Conservation (phyloP, 345 rosid genomes). For the Gossypium stocksii region DNA sequence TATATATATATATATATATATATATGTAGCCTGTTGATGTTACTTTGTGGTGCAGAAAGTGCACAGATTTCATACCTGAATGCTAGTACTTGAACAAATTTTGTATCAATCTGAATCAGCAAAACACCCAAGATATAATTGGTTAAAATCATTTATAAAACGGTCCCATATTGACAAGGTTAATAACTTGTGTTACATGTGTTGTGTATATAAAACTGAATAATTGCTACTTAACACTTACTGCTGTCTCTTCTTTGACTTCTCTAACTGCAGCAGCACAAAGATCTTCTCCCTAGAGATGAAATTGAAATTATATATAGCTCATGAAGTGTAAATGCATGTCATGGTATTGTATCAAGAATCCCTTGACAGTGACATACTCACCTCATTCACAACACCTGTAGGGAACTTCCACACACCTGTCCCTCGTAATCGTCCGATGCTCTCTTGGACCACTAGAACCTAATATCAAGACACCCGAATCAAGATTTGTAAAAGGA, state of each 20-base stretch:
- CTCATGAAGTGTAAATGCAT: background rate
- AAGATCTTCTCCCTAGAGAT: slow-evolving; percentile 76
- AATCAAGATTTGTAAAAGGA: background rate
- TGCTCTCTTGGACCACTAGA: slow-evolving; percentile 78
- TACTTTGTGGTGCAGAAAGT: background rate
- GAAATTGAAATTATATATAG: background rate
- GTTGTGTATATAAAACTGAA: background rate
- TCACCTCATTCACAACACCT: slow-evolving; percentile 74
- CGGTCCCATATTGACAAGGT: background rate
- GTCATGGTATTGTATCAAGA: background rate
- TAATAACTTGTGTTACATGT: background rate
- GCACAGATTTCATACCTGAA: slow-evolving; percentile 53
- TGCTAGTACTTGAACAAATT: slow-evolving; percentile 67
- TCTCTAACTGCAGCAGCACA: slow-evolving; percentile 75
- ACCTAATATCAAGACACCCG: slow-evolving; percentile 35
- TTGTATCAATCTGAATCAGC: slow-evolving; percentile 65
- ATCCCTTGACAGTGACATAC: background rate
- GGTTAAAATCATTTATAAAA: background rate
- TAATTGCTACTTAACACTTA: slow-evolving; percentile 28
- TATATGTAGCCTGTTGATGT: background rate
- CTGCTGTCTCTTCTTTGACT: slow-evolving; percentile 93
- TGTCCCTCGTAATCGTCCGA: slow-evolving; percentile 45
- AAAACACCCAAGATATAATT: slow-evolving; percentile 4
- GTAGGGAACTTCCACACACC: slow-evolving; percentile 91
- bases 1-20: background rate